Evolutionary conservation across 371 early-diverging fungal species (phyloP).

Genomic region (Mortierella sp.): DNA sequence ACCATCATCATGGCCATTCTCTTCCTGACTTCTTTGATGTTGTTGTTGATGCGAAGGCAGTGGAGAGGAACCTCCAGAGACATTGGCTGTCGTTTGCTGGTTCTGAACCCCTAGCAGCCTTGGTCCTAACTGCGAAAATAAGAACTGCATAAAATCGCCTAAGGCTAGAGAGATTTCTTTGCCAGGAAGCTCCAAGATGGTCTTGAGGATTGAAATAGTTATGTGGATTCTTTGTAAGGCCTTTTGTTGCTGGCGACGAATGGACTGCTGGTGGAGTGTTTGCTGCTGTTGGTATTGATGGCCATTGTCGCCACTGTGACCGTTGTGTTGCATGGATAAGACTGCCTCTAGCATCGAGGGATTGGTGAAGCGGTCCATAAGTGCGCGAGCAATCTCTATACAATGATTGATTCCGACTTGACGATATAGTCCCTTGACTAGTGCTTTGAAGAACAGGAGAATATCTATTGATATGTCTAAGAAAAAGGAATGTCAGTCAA

Average conservation of each 20-base stretch:
- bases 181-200: constrained; percentile 33
- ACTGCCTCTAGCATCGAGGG: constrained; percentile 33
- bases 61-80: neutral
- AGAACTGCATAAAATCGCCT: constrained; percentile 31
- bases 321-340: constrained; percentile 4
- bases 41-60: neutral
- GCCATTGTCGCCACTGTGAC: neutral
- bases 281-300: constrained; percentile 12
- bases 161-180: constrained; percentile 21
- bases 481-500: neutral
- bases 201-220: constrained; percentile 28
- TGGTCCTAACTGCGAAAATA: constrained; percentile 45
- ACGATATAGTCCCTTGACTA: constrained; percentile 33
- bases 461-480: constrained; percentile 40
- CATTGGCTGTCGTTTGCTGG: neutral
- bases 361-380: constrained; percentile 34
- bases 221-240: constrained; percentile 23
- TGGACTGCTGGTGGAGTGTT: constrained; percentile 29
- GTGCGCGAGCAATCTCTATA: constrained; percentile 35
- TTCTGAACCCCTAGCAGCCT: constrained; percentile 18
- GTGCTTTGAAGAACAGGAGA: constrained; percentile 31
- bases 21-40: neutral
- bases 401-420: constrained; percentile 36
- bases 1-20: constrained; percentile 18
- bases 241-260: constrained; percentile 25